Conservation (phyloP, 495 filamentous ascomycete species). For the Xylaria telfairii region DNA sequence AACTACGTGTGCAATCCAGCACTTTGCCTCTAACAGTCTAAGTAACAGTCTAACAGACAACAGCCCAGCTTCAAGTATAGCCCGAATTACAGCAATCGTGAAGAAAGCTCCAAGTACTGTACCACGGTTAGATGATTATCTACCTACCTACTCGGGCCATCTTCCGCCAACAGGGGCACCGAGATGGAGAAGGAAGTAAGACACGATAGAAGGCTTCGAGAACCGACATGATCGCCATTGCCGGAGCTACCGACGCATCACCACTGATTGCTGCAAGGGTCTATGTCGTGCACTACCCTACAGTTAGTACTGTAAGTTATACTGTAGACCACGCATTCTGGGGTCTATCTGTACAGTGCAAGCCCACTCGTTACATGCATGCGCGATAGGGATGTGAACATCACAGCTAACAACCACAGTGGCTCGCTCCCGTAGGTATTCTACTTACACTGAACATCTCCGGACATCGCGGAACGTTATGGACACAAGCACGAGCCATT, state of each 20-base stretch:
- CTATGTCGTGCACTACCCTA: background rate
- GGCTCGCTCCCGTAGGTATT: background rate
- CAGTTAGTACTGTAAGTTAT: background rate
- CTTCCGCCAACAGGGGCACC: constrained; percentile 1
- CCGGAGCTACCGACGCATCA: constrained; percentile 16
- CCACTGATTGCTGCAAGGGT: constrained; percentile 18
- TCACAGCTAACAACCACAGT: background rate
- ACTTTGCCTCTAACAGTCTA: background rate
- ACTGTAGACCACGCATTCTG: background rate
- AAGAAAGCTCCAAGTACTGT: no score
- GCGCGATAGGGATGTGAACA: background rate
- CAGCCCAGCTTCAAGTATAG: background rate
- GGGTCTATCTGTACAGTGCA: background rate
- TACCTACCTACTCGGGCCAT: constrained; percentile 3
- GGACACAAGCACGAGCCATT: no score
- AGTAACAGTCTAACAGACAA: background rate
- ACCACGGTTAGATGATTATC: no score
- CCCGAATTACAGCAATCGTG: no score
- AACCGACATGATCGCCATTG: constrained; percentile 10
- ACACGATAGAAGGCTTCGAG: constrained; percentile 18
- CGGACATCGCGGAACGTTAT: constrained; percentile 6
- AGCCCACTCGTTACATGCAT: background rate
- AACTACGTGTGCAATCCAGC: background rate
- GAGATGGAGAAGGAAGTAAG: background rate
- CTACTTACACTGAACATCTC: background rate